Percentiles rank a stretch among this genome's conserved stretches.
phyloP scores from a whole-genome alignment of 2,329 filamentous ascomycete genomes.

The Scorias spongiosa region DNA sequence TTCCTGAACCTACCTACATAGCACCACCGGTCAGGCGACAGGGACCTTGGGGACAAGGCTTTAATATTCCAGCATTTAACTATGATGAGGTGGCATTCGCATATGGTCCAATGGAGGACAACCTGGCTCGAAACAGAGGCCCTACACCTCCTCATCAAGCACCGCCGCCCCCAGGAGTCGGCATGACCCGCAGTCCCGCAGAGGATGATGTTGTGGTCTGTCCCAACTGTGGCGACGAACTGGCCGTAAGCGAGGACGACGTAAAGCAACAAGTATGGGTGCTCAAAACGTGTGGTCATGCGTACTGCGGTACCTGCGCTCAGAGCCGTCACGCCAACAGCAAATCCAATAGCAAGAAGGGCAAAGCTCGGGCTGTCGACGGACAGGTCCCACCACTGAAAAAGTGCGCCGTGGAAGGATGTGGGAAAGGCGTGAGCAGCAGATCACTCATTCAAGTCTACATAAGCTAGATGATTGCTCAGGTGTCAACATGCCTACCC shows the following conservation, averaged over 20 bases:
- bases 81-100: constrained; percentile 31
- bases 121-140: constrained; percentile 13
- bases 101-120: constrained; percentile 13
- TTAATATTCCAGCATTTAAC: constrained; percentile 4
- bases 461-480: constrained; percentile 6
- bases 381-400: constrained; percentile 24
- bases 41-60: background rate
- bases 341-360: constrained; percentile 14
- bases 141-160: constrained; percentile 41
- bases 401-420: constrained; percentile 30
- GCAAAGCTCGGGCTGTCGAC: constrained; percentile 22
- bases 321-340: constrained; percentile 18
- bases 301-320: constrained; percentile 39
- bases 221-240: constrained; percentile 70
- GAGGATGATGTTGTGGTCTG: constrained; percentile 66
- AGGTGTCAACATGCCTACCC: too few species aligned
- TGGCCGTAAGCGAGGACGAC: constrained; percentile 55
- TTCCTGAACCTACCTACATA: background rate
- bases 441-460: constrained; percentile 16
- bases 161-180: constrained; percentile 49
- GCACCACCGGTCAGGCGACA: constrained; percentile 5
- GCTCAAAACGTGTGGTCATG: constrained; percentile 70
- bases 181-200: constrained; percentile 64
- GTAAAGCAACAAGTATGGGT: constrained; percentile 83
- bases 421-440: constrained; percentile 20